Evolutionary conservation across 352 stramenopile species (phyloP).

Genomic region (Globisporangium radiosum): DNA sequence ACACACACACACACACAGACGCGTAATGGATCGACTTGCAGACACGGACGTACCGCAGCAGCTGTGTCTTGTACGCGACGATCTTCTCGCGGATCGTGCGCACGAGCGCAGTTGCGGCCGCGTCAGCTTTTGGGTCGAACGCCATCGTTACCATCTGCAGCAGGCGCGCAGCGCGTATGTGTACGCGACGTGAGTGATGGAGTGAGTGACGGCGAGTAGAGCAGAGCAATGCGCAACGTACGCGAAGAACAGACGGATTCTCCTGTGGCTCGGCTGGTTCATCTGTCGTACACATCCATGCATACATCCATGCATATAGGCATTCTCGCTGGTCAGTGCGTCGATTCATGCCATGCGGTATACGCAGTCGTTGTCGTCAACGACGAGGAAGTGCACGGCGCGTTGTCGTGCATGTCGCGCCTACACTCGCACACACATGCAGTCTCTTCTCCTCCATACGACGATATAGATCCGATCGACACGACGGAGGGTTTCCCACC

Average conservation of each 20-base stretch:
- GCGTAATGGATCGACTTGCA: too few species aligned
- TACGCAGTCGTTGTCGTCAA: too few species aligned
- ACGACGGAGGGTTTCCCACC: too few species aligned
- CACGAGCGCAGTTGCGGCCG: conserved; percentile 28
- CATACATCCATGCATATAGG: neutral
- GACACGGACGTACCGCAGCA: conserved; percentile 44
- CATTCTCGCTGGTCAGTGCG: neutral
- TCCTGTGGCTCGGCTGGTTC: conserved; percentile 18
- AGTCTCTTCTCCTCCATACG: too few species aligned
- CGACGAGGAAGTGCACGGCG: too few species aligned
- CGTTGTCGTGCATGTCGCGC: too few species aligned
- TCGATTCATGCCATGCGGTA: too few species aligned
- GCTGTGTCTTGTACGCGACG: conserved; percentile 63
- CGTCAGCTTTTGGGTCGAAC: conserved; percentile 25
- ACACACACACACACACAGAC: neutral
- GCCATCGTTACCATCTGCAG: conserved; percentile 49
- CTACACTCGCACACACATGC: too few species aligned
- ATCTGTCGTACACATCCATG: conserved; percentile 11
- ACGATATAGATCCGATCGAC: too few species aligned
- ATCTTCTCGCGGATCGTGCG: conserved; percentile 51
- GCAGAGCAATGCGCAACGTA: conserved; percentile 5
- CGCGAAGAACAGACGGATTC: conserved; percentile 15
- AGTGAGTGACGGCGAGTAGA: neutral
- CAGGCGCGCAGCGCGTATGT: conserved; percentile 2
- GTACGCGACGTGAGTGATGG: neutral